A percentile compares a stretch with the other conserved stretches of the same genome.
phyloP scores from a whole-genome alignment of 306 rosid genomes.

The Casuarina glauca region DNA sequence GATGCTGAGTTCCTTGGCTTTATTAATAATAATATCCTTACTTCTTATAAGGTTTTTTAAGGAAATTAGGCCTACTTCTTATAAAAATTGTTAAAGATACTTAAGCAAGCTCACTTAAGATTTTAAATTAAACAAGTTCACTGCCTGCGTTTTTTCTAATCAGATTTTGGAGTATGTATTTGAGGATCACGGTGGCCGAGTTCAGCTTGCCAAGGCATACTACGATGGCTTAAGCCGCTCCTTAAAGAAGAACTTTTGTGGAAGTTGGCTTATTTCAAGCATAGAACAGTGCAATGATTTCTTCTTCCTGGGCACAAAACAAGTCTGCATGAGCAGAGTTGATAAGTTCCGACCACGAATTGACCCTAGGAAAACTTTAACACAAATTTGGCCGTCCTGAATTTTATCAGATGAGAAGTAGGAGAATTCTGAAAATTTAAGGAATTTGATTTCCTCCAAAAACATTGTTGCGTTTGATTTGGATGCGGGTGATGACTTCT shows the following conservation, averaged over 20 bases:
- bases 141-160: too few relatives aligned
- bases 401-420: background rate
- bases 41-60: too few relatives aligned
- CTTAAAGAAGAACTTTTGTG: conserved; percentile 65
- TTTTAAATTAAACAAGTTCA: too few relatives aligned
- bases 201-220: conserved; percentile 74
- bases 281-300: conserved; percentile 92
- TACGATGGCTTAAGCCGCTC: conserved; percentile 60
- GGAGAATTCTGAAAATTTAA: too few relatives aligned
- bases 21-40: too few relatives aligned
- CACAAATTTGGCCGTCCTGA: background rate
- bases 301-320: conserved; percentile 78
- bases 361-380: too few relatives aligned
- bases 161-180: conserved; percentile 70
- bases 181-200: conserved; percentile 79
- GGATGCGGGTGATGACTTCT: conserved; percentile 76
- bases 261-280: conserved; percentile 74
- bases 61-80: too few relatives aligned
- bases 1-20: too few relatives aligned
- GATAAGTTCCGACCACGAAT: conserved; percentile 31
- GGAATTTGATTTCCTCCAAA: too few relatives aligned
- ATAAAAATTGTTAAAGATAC: too few relatives aligned
- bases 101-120: too few relatives aligned
- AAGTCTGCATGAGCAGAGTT: conserved; percentile 66
- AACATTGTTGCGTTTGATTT: too few relatives aligned